A percentile compares a stretch with the other conserved stretches of the same genome.
phyloP scores from a whole-genome alignment of 768 basidiomycete species.

The Mycena kentingensis region DNA sequence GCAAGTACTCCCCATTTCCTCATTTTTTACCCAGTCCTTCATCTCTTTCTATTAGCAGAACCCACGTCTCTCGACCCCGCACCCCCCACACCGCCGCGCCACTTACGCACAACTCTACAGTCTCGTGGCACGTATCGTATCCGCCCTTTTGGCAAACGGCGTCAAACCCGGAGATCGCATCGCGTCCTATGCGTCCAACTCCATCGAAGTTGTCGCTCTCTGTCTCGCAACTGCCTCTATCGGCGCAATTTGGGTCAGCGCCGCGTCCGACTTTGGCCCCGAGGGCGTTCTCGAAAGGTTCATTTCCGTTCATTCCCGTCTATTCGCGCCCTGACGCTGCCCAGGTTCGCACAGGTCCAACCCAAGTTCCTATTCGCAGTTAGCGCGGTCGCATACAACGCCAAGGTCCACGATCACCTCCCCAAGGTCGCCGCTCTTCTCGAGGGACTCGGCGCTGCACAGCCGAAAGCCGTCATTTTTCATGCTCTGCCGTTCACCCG shows the following conservation, averaged over 20 bases:
- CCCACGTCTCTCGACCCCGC: conserved; percentile 51
- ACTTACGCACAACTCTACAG: conserved; percentile 62
- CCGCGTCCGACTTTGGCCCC: conserved; percentile 81
- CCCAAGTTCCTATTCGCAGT: conserved; percentile 74
- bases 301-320: conserved; percentile 18
- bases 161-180: conserved; percentile 69
- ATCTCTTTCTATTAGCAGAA: conserved; percentile 50
- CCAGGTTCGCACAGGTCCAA: conserved; percentile 76
- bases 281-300: conserved; percentile 76
- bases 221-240: conserved; percentile 70
- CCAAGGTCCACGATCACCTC: conserved; percentile 65
- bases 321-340: neutral
- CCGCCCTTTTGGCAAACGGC: conserved; percentile 54
- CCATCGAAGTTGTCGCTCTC: conserved; percentile 69
- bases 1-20: conserved; percentile 54
- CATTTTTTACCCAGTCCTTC: conserved; percentile 16
- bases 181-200: conserved; percentile 78
- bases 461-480: conserved; percentile 64
- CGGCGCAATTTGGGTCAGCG: conserved; percentile 82
- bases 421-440: conserved; percentile 66
- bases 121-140: conserved; percentile 57
- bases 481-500: conserved; percentile 41
- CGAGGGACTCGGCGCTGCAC: too few relatives aligned
- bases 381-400: conserved; percentile 76
- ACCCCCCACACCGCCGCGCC: conserved; percentile 45